phyloP scores from a whole-genome alignment of 148 eudicot genomes.

The Spergularia bocconei region DNA sequence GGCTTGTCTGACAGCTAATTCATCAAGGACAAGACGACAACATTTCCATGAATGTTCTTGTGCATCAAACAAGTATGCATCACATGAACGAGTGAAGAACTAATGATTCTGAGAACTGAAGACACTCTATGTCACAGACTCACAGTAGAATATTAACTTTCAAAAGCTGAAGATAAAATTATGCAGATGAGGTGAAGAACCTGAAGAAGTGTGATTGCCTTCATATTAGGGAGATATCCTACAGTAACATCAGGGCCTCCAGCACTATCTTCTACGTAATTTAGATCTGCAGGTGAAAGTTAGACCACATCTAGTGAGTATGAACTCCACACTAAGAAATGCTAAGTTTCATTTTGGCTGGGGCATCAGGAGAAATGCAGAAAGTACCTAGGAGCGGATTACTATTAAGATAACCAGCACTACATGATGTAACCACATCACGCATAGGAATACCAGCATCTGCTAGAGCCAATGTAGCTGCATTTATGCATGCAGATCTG shows the following conservation, averaged over 20 bases:
- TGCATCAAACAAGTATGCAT: constrained; percentile 6
- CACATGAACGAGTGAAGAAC: background rate
- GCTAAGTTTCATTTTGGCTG: background rate
- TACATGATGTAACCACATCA: constrained; percentile 91
- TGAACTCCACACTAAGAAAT: background rate
- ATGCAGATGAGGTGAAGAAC: constrained; percentile 28
- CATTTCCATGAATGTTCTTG: background rate
- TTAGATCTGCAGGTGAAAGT: constrained; percentile 55
- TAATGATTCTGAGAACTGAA: background rate
- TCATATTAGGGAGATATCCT: constrained; percentile 80
- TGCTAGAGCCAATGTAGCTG: constrained; percentile 95
- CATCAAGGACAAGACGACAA: background rate
- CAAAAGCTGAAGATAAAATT: background rate
- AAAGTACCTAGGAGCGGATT: constrained; percentile 79
- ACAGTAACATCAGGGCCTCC: constrained; percentile 98
- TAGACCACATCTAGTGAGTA: background rate
- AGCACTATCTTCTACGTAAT: constrained; percentile 93
- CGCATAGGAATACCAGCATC: constrained; percentile 99
- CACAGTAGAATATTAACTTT: background rate
- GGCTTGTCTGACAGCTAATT: background rate
- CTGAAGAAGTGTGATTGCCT: constrained; percentile 94
- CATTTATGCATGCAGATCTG: constrained; percentile 97
- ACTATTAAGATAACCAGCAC: constrained; percentile 86
- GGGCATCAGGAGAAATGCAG: background rate
- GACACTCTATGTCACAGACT: too few relatives aligned